These are phyloP conservation scores for Ilex aquifolium DNA, from an alignment of 257 asterid species.

Conservation along the genomic window DNA sequence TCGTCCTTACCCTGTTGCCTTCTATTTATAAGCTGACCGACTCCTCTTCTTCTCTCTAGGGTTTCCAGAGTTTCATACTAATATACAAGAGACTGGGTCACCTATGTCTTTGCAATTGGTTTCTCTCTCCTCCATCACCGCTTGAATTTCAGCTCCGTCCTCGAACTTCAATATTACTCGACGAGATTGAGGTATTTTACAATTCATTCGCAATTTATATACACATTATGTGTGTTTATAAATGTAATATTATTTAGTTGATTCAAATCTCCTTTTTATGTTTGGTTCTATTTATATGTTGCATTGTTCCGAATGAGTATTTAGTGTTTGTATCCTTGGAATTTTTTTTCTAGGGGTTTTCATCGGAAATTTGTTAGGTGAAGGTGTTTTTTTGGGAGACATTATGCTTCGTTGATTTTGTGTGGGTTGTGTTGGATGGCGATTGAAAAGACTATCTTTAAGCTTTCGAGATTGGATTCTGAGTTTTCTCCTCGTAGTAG, in stretches of 20 bases:
- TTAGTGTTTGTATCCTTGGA: conserved; percentile 8
- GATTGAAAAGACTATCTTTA: conserved; percentile 82
- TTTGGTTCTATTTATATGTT: conserved; percentile 1
- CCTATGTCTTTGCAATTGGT: conserved; percentile 16
- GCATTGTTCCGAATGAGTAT: conserved; percentile 4
- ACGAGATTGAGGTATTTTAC: conserved; percentile 32
- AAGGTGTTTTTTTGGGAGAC: conserved; percentile 1
- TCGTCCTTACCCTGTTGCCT: neutral
- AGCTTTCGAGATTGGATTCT: conserved; percentile 43
- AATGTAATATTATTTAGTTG: too few relatives aligned
- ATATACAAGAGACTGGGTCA: conserved; percentile 2
- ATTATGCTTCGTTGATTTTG: conserved; percentile 7
- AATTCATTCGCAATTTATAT: neutral
- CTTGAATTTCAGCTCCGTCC: conserved; percentile 16
- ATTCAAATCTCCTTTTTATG: neutral
- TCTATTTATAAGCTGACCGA: neutral
- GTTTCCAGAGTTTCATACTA: neutral
- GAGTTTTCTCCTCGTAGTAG: neutral
- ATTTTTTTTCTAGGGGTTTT: conserved; percentile 8
- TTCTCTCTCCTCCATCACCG: conserved; percentile 13
- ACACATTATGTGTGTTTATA: too few relatives aligned
- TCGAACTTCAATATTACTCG: conserved; percentile 1
- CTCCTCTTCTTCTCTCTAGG: neutral
- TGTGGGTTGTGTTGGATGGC: conserved; percentile 67
- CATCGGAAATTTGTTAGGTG: conserved; percentile 20